Evolutionary conservation across 495 filamentous ascomycete species (phyloP).

Genomic region (Monascus purpureus): DNA sequence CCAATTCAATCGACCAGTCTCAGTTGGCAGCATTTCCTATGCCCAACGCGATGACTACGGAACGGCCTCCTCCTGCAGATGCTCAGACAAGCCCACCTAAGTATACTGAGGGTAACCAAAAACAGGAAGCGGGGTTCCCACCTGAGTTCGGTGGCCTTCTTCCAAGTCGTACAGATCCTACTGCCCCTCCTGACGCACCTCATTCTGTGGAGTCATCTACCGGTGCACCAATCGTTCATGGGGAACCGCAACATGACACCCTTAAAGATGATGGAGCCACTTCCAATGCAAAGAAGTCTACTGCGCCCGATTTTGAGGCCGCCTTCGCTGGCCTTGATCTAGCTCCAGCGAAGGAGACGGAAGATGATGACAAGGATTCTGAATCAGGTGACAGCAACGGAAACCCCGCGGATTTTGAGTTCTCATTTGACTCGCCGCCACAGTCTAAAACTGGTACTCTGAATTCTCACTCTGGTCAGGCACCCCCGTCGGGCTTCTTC

Average conservation of each 20-base stretch:
- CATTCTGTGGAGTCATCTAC: constrained; percentile 28
- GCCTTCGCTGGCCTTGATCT: constrained; percentile 71
- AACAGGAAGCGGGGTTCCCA: constrained; percentile 31
- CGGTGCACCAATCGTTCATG: constrained; percentile 28
- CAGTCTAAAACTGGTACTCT: constrained; percentile 12
- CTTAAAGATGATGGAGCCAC: constrained; percentile 7
- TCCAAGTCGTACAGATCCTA: constrained; percentile 51
- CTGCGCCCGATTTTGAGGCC: constrained; percentile 62
- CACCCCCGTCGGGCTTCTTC: constrained; percentile 25
- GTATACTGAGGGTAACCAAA: constrained; percentile 36
- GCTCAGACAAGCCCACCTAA: constrained; percentile 53
- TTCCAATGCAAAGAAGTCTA: constrained; percentile 15
- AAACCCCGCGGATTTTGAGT: constrained; percentile 53
- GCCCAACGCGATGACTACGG: constrained; percentile 9
- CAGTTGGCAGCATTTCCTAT: constrained; percentile 29
- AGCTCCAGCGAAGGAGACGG: constrained; percentile 52
- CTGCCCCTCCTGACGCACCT: constrained; percentile 31
- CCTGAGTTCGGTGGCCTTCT: constrained; percentile 51
- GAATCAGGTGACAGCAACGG: constrained; percentile 22
- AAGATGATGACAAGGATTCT: constrained; percentile 55
- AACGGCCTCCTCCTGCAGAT: constrained; percentile 31
- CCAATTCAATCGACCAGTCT: constrained; percentile 22
- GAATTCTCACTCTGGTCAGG: constrained; percentile 8
- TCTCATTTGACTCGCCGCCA: constrained; percentile 41
- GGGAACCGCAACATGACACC: constrained; percentile 16